Base-by-base conservation (phyloP, 768 basidiomycete species). In the Epithele typhae region DNA sequence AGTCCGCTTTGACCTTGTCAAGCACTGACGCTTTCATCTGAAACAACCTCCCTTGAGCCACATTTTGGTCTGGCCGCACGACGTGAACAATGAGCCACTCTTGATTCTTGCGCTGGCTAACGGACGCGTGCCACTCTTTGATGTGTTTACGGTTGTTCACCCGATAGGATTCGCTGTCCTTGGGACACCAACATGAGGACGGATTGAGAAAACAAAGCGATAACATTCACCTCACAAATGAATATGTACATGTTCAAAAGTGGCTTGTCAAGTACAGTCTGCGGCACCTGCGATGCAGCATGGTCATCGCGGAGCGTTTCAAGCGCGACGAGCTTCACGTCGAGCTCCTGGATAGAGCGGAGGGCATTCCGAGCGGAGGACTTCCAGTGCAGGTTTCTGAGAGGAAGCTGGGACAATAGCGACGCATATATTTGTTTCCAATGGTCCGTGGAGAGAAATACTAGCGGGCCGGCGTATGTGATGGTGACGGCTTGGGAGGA, bases 321-420 rank as follows among this genome's bases (percentile, higher is more conserved):
- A 34, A 90, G 70, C 5, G 81, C 66, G 7, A 87, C 75, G 34
- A 98, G 68, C 32, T 79, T 74, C 45, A 96, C 78, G 51, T 84
- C 75, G n/a, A 97, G 75, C 54, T 91, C 84, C 60, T 93, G 92
- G 41, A 99, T 91, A 1, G 92, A 96, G 53, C 87, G 78, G 35
- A 93, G 71, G 14, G 79, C 79, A 4, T 85, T 75, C 35, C 84
- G 74, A 2, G 82, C 78, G 4, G 77, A 58, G 15, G 87, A 77
- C 64, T 89, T 94, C 94, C 96, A 97, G 65, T 97, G 91, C 22
- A 98, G 77, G 66, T 86, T 94, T 41, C 85, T 81, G 43, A 99
- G 71, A 0, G 96, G 96, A 5, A 90, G 66, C 55, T 87, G 88
- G 1, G 80, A 75, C n/a, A 71, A 63, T 25, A 92, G 67, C 3